phyloP scores from a whole-genome alignment of 2,329 filamentous ascomycete genomes.

The Diplocarpon mali region DNA sequence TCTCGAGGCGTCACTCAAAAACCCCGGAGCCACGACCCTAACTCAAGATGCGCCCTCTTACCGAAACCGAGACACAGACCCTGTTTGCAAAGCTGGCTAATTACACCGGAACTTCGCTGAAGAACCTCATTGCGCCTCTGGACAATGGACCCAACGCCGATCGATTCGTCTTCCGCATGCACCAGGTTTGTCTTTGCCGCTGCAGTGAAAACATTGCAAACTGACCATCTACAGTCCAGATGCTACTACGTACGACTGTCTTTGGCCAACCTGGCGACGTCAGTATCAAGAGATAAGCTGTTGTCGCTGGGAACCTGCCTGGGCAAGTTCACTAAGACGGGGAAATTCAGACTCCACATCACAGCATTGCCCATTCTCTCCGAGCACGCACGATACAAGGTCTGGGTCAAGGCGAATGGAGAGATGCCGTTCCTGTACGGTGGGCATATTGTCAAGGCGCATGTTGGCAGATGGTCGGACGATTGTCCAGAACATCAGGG shows the following conservation, averaged over 20 bases:
- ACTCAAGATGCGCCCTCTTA: constrained; percentile 62
- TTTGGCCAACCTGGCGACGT: constrained; percentile 83
- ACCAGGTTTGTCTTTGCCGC: constrained; percentile 42
- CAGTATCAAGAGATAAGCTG: constrained; percentile 69
- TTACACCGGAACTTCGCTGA: constrained; percentile 80
- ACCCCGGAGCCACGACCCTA: constrained; percentile 1
- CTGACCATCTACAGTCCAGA: constrained; percentile 27
- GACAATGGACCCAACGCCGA: constrained; percentile 58
- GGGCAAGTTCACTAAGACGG: constrained; percentile 90
- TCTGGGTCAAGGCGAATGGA: constrained; percentile 93
- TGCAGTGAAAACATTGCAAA: not conserved
- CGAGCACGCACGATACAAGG: constrained; percentile 87
- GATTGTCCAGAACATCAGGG: constrained; percentile 92
- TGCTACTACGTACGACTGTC: constrained; percentile 89
- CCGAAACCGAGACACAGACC: constrained; percentile 66
- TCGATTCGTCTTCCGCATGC: constrained; percentile 76
- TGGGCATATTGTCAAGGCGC: constrained; percentile 74
- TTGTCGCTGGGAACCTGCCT: constrained; percentile 84
- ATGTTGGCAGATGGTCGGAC: constrained; percentile 70
- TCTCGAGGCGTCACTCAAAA: not conserved
- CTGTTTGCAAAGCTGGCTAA: constrained; percentile 89
- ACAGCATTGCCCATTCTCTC: constrained; percentile 79
- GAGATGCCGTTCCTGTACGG: constrained; percentile 98
- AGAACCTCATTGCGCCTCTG: constrained; percentile 68
- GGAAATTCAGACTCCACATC: constrained; percentile 90